These are phyloP conservation scores for Candida smagusa DNA, from an alignment of 1,139 yeast species.

Conservation along the genomic window DNA sequence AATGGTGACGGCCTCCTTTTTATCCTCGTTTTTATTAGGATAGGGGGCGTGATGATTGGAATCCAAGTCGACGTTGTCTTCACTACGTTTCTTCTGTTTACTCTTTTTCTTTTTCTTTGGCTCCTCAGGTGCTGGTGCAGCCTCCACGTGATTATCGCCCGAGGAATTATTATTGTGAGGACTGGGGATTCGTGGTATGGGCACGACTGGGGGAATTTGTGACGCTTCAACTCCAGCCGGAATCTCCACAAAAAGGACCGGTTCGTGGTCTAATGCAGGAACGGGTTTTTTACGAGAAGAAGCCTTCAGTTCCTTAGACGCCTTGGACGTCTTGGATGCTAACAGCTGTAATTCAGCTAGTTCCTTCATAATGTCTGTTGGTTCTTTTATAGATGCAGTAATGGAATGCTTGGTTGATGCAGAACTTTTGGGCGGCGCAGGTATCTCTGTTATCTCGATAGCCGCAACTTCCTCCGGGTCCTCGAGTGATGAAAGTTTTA, in stretches of 20 bases:
- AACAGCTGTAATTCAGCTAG: neutral
- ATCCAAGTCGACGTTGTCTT: slow-evolving; percentile 1
- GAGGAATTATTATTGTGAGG: neutral
- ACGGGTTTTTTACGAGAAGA: neutral
- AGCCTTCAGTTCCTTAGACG: neutral
- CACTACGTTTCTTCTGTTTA: neutral
- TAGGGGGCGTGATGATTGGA: neutral
- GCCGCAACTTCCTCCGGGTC: neutral
- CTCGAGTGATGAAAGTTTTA: neutral
- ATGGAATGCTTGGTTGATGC: neutral
- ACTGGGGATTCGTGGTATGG: slow-evolving; percentile 1
- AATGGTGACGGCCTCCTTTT: neutral
- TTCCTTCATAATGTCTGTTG: neutral
- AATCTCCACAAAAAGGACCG: slow-evolving; percentile 1
- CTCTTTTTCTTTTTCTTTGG: neutral
- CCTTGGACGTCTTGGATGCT: neutral
- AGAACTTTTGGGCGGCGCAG: neutral
- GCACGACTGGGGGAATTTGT: slow-evolving; percentile 3
- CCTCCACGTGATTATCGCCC: neutral
- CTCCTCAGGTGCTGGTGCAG: neutral
- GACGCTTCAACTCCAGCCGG: neutral
- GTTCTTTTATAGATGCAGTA: neutral
- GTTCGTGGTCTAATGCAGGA: slow-evolving; percentile 1
- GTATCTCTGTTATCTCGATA: neutral
- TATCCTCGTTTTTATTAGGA: neutral